These are phyloP conservation scores for Aechmea fasciata DNA, from an alignment of 176 grass and related monocot genomes.

Conservation along the genomic window DNA sequence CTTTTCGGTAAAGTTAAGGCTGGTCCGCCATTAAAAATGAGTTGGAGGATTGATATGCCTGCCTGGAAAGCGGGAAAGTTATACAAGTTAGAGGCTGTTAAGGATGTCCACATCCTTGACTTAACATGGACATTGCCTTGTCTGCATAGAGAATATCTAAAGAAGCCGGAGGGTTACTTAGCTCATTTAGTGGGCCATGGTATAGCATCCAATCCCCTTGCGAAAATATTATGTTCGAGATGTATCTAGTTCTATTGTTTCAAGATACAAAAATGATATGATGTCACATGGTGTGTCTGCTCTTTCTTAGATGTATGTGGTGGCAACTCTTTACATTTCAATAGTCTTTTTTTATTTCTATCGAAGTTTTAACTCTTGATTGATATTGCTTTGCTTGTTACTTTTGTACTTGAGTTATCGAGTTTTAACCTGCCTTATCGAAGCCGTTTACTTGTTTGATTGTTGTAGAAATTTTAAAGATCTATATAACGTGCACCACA, in stretches of 20 bases:
- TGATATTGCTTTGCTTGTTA: too few relatives aligned
- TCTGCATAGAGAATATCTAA: conserved; percentile 86
- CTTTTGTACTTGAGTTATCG: too few relatives aligned
- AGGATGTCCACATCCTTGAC: conserved; percentile 68
- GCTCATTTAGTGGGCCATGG: conserved; percentile 93
- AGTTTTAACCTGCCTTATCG: too few relatives aligned
- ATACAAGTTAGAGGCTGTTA: conserved; percentile 87
- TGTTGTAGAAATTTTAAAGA: too few relatives aligned
- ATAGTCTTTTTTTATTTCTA: too few relatives aligned
- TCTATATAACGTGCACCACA: too few relatives aligned
- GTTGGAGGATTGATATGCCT: conserved; percentile 48
- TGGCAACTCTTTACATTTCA: too few relatives aligned
- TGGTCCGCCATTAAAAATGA: conserved; percentile 49
- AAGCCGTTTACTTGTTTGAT: too few relatives aligned
- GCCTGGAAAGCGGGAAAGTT: conserved; percentile 84
- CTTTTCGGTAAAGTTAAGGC: conserved; percentile 82
- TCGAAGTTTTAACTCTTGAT: too few relatives aligned
- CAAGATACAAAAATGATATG: not conserved
- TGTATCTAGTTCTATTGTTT: not conserved
- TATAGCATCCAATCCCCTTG: conserved; percentile 28
- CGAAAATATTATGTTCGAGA: too few relatives aligned
- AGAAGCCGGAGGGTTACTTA: conserved; percentile 91
- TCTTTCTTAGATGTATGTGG: too few relatives aligned
- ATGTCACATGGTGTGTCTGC: too few relatives aligned
- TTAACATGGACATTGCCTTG: conserved; percentile 94